Percentiles rank a stretch among this genome's conserved stretches.
Evolutionary conservation across 495 filamentous ascomycete species (phyloP).

Genomic region (Trichoderma asperelloides): DNA sequence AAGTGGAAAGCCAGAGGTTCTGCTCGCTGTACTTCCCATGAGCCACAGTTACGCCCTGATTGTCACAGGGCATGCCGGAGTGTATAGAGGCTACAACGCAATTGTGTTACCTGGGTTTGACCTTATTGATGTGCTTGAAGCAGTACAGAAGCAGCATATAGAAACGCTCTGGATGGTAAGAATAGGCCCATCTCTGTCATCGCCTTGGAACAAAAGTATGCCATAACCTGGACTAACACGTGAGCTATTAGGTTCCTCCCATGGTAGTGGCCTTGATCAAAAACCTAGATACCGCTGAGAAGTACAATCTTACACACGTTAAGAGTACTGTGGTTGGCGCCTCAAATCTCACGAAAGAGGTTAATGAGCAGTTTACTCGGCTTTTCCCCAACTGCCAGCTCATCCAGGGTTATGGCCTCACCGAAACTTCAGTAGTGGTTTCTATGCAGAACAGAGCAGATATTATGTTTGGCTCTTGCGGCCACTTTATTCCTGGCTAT

Average conservation of each 20-base stretch:
- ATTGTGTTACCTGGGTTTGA: conserved; percentile 82
- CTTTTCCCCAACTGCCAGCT: conserved; percentile 44
- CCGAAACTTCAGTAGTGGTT: conserved; percentile 73
- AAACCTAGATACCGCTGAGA: conserved; percentile 46
- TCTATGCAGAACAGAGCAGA: conserved; percentile 55
- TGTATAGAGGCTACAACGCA: conserved; percentile 23
- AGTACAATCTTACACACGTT: conserved; percentile 72
- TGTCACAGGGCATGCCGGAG: conserved; percentile 36
- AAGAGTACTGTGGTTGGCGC: conserved; percentile 64
- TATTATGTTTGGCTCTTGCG: conserved; percentile 62
- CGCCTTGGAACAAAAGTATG: background rate
- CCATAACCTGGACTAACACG: background rate
- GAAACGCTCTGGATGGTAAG: conserved; percentile 50
- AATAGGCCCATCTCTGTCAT: background rate
- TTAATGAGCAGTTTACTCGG: conserved; percentile 54
- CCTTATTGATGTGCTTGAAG: conserved; percentile 49
- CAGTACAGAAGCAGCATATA: conserved; percentile 69
- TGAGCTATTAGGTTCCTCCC: conserved; percentile 47
- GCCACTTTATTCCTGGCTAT: conserved; percentile 56
- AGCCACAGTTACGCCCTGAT: conserved; percentile 41
- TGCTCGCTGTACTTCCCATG: conserved; percentile 54
- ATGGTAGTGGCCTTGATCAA: conserved; percentile 78
- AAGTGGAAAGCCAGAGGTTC: conserved; percentile 46
- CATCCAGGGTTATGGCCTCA: conserved; percentile 74
- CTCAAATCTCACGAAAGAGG: conserved; percentile 73